These are phyloP conservation scores for Diplosphaera chodatii DNA, from an alignment of 139 green algal genomes.

Conservation along the genomic window DNA sequence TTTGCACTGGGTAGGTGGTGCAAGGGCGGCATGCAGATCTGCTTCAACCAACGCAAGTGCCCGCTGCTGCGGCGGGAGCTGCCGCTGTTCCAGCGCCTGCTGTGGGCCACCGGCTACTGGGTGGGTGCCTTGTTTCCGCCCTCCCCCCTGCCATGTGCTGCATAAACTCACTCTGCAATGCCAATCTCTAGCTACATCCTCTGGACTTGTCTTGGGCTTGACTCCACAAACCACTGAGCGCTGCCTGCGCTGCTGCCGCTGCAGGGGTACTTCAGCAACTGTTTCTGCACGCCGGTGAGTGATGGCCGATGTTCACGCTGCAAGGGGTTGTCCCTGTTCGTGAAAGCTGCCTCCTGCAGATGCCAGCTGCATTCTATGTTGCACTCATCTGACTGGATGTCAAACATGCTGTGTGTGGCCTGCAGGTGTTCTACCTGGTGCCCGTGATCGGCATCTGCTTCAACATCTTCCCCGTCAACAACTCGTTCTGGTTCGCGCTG, in stretches of 20 bases:
- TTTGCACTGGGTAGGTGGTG: conserved; percentile 1
- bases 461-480: conserved; percentile 14
- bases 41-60: conserved; percentile 11
- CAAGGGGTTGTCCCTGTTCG: too few species aligned
- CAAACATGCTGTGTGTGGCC: background rate
- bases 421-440: background rate
- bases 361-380: too few species aligned
- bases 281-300: conserved; percentile 1
- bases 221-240: too few species aligned
- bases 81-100: conserved; percentile 7
- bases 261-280: conserved; percentile 12
- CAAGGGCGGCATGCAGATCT: conserved; percentile 24
- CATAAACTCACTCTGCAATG: too few species aligned
- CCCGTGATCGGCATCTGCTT: conserved; percentile 13
- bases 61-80: conserved; percentile 4
- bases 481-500: conserved; percentile 9
- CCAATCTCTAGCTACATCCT: too few species aligned
- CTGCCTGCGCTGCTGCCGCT: background rate
- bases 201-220: too few species aligned
- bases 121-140: background rate
- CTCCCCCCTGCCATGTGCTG: background rate
- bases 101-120: conserved; percentile 15
- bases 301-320: too few species aligned
- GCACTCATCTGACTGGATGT: conserved; percentile 5
- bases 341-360: too few species aligned